Conservation (phyloP, 352 stramenopile species). For the Thraustotheca clavata region DNA sequence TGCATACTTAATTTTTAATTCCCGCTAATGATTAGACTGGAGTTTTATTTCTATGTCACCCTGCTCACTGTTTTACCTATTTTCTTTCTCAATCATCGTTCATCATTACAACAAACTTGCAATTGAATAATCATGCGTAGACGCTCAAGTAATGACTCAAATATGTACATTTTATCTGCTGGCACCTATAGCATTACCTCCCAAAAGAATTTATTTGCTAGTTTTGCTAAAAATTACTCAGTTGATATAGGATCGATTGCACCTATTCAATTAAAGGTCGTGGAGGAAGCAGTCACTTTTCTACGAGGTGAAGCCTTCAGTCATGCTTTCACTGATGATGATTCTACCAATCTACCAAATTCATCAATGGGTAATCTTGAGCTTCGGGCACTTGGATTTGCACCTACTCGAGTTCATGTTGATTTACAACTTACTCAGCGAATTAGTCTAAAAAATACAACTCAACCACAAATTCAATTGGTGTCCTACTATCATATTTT, state of each 20-base stretch:
- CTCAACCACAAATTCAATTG: neutral
- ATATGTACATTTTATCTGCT: neutral
- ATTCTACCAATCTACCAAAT: neutral
- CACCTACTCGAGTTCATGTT: neutral
- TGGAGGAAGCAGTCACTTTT: neutral
- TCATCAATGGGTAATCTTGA: neutral
- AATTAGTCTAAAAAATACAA: neutral
- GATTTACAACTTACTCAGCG: neutral
- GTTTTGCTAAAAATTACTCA: neutral
- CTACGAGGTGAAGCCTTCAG: neutral
- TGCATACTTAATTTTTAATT: too few relatives aligned
- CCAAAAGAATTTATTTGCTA: neutral
- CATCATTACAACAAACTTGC: too few relatives aligned
- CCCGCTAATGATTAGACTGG: too few relatives aligned
- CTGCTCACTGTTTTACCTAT: too few relatives aligned
- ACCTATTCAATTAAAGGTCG: neutral
- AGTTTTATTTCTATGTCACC: too few relatives aligned
- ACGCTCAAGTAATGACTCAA: too few relatives aligned
- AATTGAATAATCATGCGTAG: too few relatives aligned
- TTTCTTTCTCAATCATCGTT: too few relatives aligned
- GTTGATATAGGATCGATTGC: neutral
- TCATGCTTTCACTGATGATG: neutral
- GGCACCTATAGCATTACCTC: neutral
- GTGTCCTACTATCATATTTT: neutral
- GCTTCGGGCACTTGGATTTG: neutral